phyloP scores from a whole-genome alignment of 495 filamentous ascomycete species.

The Neurospora sp. region DNA sequence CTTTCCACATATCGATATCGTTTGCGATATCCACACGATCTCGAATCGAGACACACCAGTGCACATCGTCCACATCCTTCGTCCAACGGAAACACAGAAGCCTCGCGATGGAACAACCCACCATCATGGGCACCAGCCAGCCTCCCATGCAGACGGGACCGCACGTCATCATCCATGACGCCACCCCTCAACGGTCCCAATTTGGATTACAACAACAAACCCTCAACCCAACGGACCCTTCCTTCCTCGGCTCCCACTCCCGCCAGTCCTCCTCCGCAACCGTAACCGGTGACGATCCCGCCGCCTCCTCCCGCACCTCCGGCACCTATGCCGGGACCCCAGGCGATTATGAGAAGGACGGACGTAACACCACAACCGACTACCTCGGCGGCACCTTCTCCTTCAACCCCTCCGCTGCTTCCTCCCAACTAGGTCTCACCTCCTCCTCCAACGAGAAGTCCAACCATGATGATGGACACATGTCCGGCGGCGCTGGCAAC shows the following conservation, averaged over 20 bases:
- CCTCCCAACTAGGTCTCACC: not conserved
- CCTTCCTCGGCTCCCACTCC: not conserved
- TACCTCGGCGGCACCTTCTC: not conserved
- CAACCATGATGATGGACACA: not conserved
- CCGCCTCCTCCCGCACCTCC: not conserved
- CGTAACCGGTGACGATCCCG: not conserved
- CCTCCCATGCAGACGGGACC: not conserved
- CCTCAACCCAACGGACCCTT: not conserved
- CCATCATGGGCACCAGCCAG: not conserved
- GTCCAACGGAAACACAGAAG: not conserved
- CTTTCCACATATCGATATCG: not conserved
- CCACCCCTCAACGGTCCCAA: not conserved
- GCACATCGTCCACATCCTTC: too few species aligned
- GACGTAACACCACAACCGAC: not conserved
- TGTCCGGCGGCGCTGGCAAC: not conserved
- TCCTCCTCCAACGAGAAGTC: not conserved
- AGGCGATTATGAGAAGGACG: not conserved
- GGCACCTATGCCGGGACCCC: not conserved
- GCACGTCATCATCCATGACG: not conserved
- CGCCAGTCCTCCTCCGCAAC: not conserved
- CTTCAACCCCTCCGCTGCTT: not conserved
- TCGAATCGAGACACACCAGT: not conserved
- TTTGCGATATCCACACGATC: not conserved
- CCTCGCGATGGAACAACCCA: not conserved
- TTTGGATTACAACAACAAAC: not conserved